A percentile compares a stretch with the other conserved stretches of the same genome.
Evolutionary conservation across 352 stramenopile genomes (phyloP).

Genomic region (Phytophthora aleatoria): DNA sequence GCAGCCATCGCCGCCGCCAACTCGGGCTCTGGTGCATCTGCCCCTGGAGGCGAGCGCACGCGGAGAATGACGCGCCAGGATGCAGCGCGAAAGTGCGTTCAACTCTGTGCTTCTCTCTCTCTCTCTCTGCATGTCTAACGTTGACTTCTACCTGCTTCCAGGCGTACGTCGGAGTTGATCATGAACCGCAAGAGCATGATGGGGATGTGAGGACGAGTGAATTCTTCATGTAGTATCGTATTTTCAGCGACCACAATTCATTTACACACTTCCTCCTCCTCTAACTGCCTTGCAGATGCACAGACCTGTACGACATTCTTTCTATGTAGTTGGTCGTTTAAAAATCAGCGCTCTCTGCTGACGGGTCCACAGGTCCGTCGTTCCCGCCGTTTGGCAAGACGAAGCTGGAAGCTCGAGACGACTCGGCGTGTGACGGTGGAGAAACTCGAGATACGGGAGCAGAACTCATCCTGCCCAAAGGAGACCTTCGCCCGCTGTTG

Average conservation of each 20-base stretch:
- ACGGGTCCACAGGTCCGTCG: constrained; percentile 36
- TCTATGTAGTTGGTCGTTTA: constrained; percentile 32
- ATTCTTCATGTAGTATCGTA: constrained; percentile 8
- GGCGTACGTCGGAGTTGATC: constrained; percentile 85
- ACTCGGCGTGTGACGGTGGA: constrained; percentile 16
- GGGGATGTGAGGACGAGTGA: constrained; percentile 25
- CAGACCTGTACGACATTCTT: not conserved
- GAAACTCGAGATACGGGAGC: constrained; percentile 21
- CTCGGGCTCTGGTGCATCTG: constrained; percentile 18
- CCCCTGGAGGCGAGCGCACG: constrained; percentile 40
- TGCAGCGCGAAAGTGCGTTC: constrained; percentile 74
- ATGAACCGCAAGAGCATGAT: constrained; percentile 80
- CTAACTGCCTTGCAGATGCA: constrained; percentile 9
- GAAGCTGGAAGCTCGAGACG: constrained; percentile 61
- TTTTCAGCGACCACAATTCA: constrained; percentile 24
- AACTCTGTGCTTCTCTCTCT: not conserved
- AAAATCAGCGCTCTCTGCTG: constrained; percentile 71
- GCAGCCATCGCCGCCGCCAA: constrained; percentile 42
- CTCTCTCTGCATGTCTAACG: constrained; percentile 1
- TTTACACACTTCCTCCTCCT: constrained; percentile 27
- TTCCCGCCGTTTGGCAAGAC: constrained; percentile 49
- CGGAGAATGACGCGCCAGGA: constrained; percentile 76
- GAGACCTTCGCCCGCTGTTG: constrained; percentile 18
- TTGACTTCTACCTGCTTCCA: constrained; percentile 28
- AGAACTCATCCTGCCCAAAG: constrained; percentile 22